Evolutionary conservation across 345 rosid genomes (phyloP), one percentile per base, ranked within the genome.

Genomic region (Cochlearia excelsa): DNA sequence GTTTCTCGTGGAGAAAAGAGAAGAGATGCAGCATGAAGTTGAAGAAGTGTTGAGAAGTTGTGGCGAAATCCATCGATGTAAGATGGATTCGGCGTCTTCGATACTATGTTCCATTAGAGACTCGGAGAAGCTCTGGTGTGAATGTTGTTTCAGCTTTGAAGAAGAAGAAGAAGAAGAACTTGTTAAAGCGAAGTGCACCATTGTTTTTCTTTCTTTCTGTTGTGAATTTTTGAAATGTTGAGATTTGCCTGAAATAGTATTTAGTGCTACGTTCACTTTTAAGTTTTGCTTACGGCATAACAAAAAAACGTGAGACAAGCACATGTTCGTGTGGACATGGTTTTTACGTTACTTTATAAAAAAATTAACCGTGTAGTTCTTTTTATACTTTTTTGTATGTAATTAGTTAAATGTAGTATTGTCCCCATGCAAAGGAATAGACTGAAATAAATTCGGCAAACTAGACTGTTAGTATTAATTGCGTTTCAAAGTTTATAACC

Each of bases 21-120:
- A 67, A 9, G 46, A 38, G 56, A 50, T 10, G 63, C 48, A 56
- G 57, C 75, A 68, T 38, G 26, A 66, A 10, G 55, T 54, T 3
- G 71, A 37, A 3, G 16, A 45, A 30, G 23, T 16, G 23, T n/a
- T 4, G 23, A 56, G 6, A 3, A 37, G 16, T 29, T 49, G 34
- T 1, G 75, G 65, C 2, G 71, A 43, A 23, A 56, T 61, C 86
- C 85, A 85, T 69, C 30, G 70, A 30, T 72, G 30, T 42, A 85
- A 75, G 65, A 78, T 29, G 0, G 75, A 0, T 35, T 80, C 68
- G 2, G 89, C 87, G 2, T 16, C 46, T 27, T 74, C 66, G 28
- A 85, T 60, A 75, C 73, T 76, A 16, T 83, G 80, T 1, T 79
- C 84, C 60, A 81, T 77, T 11, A 83, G 27, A 39, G 89, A 64